A percentile compares a stretch with the other conserved stretches of the same genome.
These are phyloP conservation scores for Thraustochytrium sp. DNA, from an alignment of 352 stramenopile genomes.

Conservation along the genomic window DNA sequence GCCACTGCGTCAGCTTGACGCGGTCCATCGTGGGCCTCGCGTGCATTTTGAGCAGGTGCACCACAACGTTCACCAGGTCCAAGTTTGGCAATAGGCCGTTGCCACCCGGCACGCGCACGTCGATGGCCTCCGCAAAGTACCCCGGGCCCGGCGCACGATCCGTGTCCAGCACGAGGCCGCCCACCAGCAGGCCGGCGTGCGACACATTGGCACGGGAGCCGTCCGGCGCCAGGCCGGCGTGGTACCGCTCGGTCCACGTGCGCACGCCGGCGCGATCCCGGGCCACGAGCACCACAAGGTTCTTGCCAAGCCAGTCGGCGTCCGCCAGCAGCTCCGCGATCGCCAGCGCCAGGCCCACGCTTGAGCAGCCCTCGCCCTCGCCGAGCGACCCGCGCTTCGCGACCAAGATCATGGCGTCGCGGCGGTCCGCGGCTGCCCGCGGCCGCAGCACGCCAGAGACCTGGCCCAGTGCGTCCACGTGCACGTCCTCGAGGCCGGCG, in stretches of 20 bases:
- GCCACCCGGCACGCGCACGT: conserved; percentile 61
- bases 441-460: not conserved
- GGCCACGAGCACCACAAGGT: not conserved
- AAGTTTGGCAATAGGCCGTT: conserved; percentile 76
- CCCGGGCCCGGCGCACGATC: not conserved
- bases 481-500: not conserved
- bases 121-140: not conserved
- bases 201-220: not conserved
- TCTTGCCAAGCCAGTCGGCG: conserved; percentile 33
- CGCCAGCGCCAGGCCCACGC: not conserved
- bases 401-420: conserved; percentile 54
- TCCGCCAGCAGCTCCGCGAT: not conserved
- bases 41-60: conserved; percentile 50
- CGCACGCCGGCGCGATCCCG: not conserved
- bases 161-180: not conserved
- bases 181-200: not conserved
- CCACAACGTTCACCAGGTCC: conserved; percentile 65
- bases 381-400: conserved; percentile 51
- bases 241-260: not conserved
- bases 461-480: not conserved
- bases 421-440: not conserved
- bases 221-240: not conserved
- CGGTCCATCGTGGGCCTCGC: not conserved
- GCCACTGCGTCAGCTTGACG: not conserved
- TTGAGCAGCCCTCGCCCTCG: not conserved